phyloP scores from a whole-genome alignment of 2,329 filamentous ascomycete genomes.

The Cladobotryum mycophilum region DNA sequence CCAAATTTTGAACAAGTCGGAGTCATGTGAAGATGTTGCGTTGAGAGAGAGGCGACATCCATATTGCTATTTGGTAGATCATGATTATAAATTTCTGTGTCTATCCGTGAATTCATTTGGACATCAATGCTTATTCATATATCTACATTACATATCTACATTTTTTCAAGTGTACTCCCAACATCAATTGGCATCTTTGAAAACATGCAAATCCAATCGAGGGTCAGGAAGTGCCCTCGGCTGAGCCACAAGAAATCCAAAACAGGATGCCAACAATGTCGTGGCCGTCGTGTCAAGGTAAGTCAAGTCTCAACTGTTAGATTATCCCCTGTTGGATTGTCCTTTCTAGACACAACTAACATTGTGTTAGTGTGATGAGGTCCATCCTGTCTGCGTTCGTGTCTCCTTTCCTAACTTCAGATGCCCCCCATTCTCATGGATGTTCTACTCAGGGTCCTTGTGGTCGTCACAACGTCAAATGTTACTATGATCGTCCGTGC shows the following conservation, averaged over 20 bases:
- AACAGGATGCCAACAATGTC: conserved; percentile 22
- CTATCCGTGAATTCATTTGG: no score
- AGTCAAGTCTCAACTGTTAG: not conserved
- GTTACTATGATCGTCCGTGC: conserved; percentile 15
- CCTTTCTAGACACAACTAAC: not conserved
- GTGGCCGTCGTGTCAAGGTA: conserved; percentile 23
- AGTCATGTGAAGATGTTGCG: no score
- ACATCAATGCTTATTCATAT: no score
- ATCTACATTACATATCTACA: no score
- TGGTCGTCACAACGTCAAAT: conserved; percentile 15
- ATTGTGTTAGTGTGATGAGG: conserved; percentile 16
- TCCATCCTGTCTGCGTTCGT: conserved; percentile 17
- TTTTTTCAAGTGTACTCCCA: not conserved
- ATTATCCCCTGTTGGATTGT: no score
- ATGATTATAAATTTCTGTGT: no score
- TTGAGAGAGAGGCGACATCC: no score
- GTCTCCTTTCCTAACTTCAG: not conserved
- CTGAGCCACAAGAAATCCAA: conserved; percentile 25
- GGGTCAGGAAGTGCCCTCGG: conserved; percentile 10
- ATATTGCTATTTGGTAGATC: no score
- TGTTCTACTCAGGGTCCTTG: conserved; percentile 14
- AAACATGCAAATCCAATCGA: no score
- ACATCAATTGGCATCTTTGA: not conserved
- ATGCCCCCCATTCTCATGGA: not conserved
- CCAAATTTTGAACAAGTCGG: no score